Percentiles rank a stretch among this genome's conserved stretches.
Evolutionary conservation across 2,329 filamentous ascomycete genomes (phyloP).

Genomic region (Calycina marina): DNA sequence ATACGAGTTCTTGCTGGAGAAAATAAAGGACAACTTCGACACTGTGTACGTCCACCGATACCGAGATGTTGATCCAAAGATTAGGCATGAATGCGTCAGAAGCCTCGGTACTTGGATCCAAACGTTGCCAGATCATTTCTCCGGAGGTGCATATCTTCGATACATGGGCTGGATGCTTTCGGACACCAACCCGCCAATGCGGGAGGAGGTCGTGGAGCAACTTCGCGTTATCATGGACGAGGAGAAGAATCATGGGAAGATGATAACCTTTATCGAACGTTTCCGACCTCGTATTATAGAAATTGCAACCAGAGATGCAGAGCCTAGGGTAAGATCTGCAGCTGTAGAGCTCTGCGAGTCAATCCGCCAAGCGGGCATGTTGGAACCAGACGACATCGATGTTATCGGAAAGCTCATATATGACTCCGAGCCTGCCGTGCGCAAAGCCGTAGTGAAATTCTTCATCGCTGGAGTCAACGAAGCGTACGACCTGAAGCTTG

Average conservation of each 20-base stretch:
- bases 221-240: conserved; percentile 66
- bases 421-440: conserved; percentile 69
- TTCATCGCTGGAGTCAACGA: conserved; percentile 81
- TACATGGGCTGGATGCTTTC: conserved; percentile 95
- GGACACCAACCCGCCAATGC: conserved; percentile 58
- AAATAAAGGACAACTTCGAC: conserved; percentile 78
- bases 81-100: conserved; percentile 76
- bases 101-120: conserved; percentile 83
- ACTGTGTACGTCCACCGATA: conserved; percentile 92
- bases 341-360: conserved; percentile 72
- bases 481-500: conserved; percentile 61
- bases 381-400: conserved; percentile 87
- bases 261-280: conserved; percentile 85
- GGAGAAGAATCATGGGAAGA: conserved; percentile 57
- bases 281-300: conserved; percentile 81
- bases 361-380: conserved; percentile 67
- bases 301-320: conserved; percentile 78
- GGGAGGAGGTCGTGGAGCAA: conserved; percentile 78
- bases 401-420: conserved; percentile 77
- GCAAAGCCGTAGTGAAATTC: conserved; percentile 80
- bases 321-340: conserved; percentile 63
- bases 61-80: conserved; percentile 80
- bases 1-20: conserved; percentile 46
- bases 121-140: conserved; percentile 71
- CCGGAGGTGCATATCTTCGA: conserved; percentile 78